These are phyloP conservation scores for Cytospora leucostoma DNA, from an alignment of 2,329 filamentous ascomycete species.

Conservation along the genomic window DNA sequence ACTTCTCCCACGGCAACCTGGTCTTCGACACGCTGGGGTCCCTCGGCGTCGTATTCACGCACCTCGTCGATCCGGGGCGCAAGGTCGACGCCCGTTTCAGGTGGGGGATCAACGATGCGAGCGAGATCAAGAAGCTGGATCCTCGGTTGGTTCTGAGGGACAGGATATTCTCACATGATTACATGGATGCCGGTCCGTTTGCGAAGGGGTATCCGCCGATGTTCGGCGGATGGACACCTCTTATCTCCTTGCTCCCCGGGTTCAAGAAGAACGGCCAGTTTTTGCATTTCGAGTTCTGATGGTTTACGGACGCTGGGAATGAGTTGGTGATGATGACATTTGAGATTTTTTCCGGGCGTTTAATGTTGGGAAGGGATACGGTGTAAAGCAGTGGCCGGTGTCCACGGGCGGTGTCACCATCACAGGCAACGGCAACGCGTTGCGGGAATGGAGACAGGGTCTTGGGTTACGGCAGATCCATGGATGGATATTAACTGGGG, in stretches of 20 bases:
- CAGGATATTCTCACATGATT: slow-evolving; percentile 17
- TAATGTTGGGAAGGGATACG: not conserved
- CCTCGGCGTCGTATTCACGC: slow-evolving; percentile 9
- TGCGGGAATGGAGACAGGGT: not conserved
- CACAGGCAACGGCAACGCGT: not conserved
- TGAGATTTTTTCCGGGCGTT: not conserved
- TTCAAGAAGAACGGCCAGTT: slow-evolving; percentile 17
- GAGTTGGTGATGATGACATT: not conserved
- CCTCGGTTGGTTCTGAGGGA: slow-evolving; percentile 9
- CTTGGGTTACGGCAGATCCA: not conserved
- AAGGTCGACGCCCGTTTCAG: slow-evolving; percentile 1
- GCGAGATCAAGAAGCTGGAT: slow-evolving; percentile 13
- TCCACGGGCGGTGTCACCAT: not conserved
- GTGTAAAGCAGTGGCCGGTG: not conserved
- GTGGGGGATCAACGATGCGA: slow-evolving; percentile 20
- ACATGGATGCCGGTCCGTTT: slow-evolving; percentile 18
- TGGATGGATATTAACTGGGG: not conserved
- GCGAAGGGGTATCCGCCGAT: slow-evolving; percentile 18
- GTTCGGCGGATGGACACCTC: slow-evolving; percentile 19
- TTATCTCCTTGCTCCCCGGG: slow-evolving; percentile 15
- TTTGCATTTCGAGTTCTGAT: slow-evolving; percentile 14
- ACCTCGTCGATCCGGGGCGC: slow-evolving; percentile 3
- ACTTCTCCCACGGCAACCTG: slow-evolving; percentile 15
- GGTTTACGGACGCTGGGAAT: not conserved
- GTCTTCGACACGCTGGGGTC: slow-evolving; percentile 18